Evolutionary conservation across 129 eudicot species (phyloP).

Genomic region (Flaveria robusta): DNA sequence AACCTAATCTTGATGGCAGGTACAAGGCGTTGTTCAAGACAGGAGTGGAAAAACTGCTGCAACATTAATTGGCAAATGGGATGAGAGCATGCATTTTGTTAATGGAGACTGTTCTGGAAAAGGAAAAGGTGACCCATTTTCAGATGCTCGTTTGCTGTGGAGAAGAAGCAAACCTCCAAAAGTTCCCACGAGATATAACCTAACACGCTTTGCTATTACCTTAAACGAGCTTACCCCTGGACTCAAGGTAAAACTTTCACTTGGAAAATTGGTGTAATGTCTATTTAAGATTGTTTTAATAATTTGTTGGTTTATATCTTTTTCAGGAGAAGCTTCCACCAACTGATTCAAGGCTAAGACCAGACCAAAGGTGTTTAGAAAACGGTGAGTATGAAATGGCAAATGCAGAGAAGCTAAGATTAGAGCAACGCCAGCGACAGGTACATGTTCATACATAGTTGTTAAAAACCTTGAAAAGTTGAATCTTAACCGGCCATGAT

Average conservation of each 20-base stretch:
- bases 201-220: constrained; percentile 91
- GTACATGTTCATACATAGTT: constrained; percentile 34
- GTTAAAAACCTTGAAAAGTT: neutral
- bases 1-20: constrained; percentile 49
- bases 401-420: constrained; percentile 81
- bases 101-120: constrained; percentile 69
- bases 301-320: neutral
- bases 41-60: constrained; percentile 87
- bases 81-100: constrained; percentile 91
- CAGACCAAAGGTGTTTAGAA: constrained; percentile 93
- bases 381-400: constrained; percentile 95
- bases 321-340: constrained; percentile 88
- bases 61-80: constrained; percentile 95
- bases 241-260: constrained; percentile 49
- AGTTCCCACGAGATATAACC: constrained; percentile 83
- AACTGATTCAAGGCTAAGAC: constrained; percentile 93
- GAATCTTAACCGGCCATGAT: neutral
- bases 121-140: constrained; percentile 66
- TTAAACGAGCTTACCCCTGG: constrained; percentile 88
- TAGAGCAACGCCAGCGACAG: constrained; percentile 96
- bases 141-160: constrained; percentile 87
- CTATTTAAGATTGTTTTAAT: neutral
- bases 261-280: neutral
- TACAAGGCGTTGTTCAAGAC: constrained; percentile 89
- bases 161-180: constrained; percentile 89